These are phyloP conservation scores for Trichothecium sympodiale DNA, from an alignment of 2,329 filamentous ascomycete genomes.

Conservation along the genomic window DNA sequence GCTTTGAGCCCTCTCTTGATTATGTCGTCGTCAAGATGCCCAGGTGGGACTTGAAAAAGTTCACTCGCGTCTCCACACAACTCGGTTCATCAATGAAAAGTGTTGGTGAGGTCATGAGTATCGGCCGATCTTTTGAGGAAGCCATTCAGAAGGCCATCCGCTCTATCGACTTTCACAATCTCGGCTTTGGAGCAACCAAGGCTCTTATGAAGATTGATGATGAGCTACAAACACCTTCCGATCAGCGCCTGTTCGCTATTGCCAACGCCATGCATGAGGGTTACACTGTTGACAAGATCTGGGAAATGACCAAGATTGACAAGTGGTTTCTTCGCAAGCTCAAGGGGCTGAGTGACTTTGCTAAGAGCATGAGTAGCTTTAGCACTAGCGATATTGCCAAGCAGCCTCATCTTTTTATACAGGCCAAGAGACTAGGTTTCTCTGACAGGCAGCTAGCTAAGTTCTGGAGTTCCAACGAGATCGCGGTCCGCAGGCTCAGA, in stretches of 20 bases:
- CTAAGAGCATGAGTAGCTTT: constrained; percentile 63
- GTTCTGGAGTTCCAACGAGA: constrained; percentile 90
- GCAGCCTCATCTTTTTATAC: constrained; percentile 55
- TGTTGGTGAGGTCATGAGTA: constrained; percentile 98
- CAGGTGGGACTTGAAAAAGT: constrained; percentile 98
- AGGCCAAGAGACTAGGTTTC: constrained; percentile 91
- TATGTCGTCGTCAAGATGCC: constrained; percentile 99
- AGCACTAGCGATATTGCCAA: constrained; percentile 52
- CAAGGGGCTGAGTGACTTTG: constrained; percentile 83
- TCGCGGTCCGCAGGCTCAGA: constrained; percentile 73
- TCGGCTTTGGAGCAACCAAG: constrained; percentile 85
- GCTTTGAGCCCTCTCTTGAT: constrained; percentile 96
- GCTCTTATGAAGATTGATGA: constrained; percentile 93
- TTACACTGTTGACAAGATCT: constrained; percentile 87
- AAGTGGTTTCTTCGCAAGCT: constrained; percentile 95
- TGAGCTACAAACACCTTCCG: constrained; percentile 92
- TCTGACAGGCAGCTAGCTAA: constrained; percentile 86
- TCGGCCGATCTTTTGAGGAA: constrained; percentile 93
- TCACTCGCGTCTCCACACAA: constrained; percentile 89
- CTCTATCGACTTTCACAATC: constrained; percentile 86
- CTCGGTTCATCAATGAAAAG: constrained; percentile 99
- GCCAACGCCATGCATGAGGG: constrained; percentile 94
- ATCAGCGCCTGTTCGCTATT: constrained; percentile 93
- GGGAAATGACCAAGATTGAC: constrained; percentile 95
- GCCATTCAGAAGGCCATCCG: constrained; percentile 97